Evolutionary conservation across 2,329 filamentous ascomycete genomes (phyloP).

Genomic region (Tolypocladium nubicola): DNA sequence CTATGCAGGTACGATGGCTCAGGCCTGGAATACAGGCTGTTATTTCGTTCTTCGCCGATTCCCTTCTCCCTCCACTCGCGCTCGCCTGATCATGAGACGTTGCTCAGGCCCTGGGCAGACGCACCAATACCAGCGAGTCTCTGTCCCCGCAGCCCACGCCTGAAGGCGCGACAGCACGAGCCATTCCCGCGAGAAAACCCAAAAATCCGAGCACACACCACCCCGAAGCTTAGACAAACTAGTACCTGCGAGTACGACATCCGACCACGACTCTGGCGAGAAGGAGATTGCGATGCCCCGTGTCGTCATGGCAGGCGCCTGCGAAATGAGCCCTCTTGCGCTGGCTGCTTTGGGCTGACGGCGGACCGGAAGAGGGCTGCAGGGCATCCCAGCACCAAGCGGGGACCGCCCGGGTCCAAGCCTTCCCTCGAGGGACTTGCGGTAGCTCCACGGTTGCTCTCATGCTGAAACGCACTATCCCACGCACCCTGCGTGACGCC

Average conservation of each 20-base stretch:
- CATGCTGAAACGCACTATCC: constrained; percentile 3
- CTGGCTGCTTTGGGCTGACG: not conserved
- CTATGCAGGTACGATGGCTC: not conserved
- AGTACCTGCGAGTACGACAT: not conserved
- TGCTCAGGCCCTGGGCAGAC: not conserved
- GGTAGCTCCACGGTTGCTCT: not conserved
- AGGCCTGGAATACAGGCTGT: not conserved
- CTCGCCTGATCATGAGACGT: not conserved
- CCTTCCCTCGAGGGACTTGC: not conserved
- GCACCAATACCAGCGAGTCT: not conserved
- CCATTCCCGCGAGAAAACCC: not conserved
- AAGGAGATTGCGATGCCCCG: not conserved
- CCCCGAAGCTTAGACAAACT: not conserved
- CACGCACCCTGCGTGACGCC: not conserved
- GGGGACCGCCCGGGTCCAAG: not conserved
- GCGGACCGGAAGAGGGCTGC: not conserved
- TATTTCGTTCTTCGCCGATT: not conserved
- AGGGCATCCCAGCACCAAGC: not conserved
- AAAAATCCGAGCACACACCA: not conserved
- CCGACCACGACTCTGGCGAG: not conserved
- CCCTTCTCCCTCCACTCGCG: not conserved
- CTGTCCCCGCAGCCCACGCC: not conserved
- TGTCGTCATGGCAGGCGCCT: not conserved
- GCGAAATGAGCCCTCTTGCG: not conserved
- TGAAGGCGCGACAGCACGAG: not conserved